A percentile compares a stretch with the other conserved stretches of the same genome.
These are phyloP conservation scores for Globisporangium splendens DNA, from an alignment of 352 stramenopile genomes.

Conservation along the genomic window DNA sequence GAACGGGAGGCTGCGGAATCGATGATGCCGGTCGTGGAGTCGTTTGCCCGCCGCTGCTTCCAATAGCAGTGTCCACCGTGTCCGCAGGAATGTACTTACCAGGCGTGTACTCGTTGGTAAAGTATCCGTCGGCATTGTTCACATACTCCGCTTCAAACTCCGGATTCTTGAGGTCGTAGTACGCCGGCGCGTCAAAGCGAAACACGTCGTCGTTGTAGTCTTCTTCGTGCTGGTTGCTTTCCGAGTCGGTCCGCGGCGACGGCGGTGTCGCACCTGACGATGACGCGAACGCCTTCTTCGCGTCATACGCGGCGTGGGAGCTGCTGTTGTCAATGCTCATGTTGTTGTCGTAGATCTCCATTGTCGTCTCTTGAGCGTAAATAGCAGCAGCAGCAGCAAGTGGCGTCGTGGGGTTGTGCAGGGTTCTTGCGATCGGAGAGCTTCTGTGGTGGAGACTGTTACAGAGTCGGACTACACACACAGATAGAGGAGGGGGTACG, in stretches of 20 bases:
- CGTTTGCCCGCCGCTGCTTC: neutral
- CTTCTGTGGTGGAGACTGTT: too few species aligned
- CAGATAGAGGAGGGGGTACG: too few species aligned
- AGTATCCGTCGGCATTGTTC: constrained; percentile 86
- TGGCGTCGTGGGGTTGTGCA: too few species aligned
- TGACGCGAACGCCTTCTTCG: neutral
- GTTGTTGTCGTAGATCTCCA: constrained; percentile 26
- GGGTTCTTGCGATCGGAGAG: too few species aligned
- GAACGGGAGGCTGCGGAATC: neutral
- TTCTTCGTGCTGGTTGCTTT: constrained; percentile 25
- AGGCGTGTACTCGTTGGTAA: constrained; percentile 21
- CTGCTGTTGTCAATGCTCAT: constrained; percentile 1
- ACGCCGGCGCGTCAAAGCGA: constrained; percentile 71
- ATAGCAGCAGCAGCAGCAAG: constrained; percentile 10
- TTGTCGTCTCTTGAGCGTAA: constrained; percentile 27
- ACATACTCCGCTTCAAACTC: constrained; percentile 70
- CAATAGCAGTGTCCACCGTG: too few species aligned
- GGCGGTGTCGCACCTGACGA: constrained; percentile 4
- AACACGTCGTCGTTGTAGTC: constrained; percentile 64
- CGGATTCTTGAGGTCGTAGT: constrained; percentile 81
- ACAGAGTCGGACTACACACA: too few species aligned
- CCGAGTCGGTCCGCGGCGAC: constrained; percentile 13
- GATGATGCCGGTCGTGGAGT: neutral
- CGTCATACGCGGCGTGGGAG: neutral
- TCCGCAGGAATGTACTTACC: neutral